Evolutionary conservation across 2,329 filamentous ascomycete species (phyloP).

Genomic region (Laburnicola sp.): DNA sequence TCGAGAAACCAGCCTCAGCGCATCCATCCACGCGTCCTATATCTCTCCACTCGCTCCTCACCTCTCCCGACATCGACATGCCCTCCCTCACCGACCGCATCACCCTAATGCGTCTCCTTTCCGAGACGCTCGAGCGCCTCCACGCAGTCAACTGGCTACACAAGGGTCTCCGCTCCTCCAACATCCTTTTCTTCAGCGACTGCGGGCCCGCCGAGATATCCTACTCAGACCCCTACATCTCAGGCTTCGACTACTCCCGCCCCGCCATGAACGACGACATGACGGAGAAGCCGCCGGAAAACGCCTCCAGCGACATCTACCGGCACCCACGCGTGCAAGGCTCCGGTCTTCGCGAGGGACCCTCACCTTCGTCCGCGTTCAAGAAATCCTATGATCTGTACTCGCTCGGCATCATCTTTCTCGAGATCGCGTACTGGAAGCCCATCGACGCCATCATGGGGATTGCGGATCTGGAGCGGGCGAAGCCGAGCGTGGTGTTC

Average conservation of each 20-base stretch:
- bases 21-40: conserved; percentile 48
- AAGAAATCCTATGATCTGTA: conserved; percentile 59
- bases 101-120: conserved; percentile 55
- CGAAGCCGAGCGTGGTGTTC: conserved; percentile 46
- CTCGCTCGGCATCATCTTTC: conserved; percentile 55
- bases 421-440: conserved; percentile 60
- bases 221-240: conserved; percentile 51
- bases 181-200: conserved; percentile 56
- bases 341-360: conserved; percentile 35
- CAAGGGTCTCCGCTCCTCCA: conserved; percentile 60
- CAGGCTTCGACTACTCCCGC: conserved; percentile 60
- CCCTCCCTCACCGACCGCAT: conserved; percentile 59
- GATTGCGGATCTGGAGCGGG: conserved; percentile 43
- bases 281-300: conserved; percentile 54
- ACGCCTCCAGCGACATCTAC: conserved; percentile 55
- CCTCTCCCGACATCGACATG: conserved; percentile 24
- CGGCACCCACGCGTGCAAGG: conserved; percentile 53
- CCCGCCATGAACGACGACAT: conserved; percentile 56
- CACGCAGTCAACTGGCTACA: conserved; percentile 62
- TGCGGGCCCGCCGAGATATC: conserved; percentile 33
- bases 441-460: conserved; percentile 51
- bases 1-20: conserved; percentile 52
- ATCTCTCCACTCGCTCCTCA: conserved; percentile 55
- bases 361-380: conserved; percentile 27
- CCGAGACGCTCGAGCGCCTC: conserved; percentile 58